Evolutionary conservation across 2,329 filamentous ascomycete genomes (phyloP).

Genomic region (Trichophyton rubrum): DNA sequence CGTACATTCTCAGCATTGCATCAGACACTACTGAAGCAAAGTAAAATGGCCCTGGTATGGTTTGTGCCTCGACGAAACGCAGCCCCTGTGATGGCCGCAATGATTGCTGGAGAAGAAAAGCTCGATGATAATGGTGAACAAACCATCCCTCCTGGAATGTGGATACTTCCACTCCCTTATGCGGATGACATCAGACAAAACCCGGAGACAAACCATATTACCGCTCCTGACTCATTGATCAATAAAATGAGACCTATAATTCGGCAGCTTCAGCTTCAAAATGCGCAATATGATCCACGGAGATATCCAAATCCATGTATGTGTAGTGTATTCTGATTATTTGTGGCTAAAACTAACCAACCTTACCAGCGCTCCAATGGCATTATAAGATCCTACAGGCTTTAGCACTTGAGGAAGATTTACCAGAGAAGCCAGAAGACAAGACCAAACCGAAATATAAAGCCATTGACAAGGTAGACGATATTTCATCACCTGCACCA

Average conservation of each 20-base stretch:
- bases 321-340: slow-evolving; percentile 9
- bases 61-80: slow-evolving; percentile 73
- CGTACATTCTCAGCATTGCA: slow-evolving; percentile 85
- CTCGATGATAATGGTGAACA: slow-evolving; percentile 55
- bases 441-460: slow-evolving; percentile 71
- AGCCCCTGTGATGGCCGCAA: slow-evolving; percentile 63
- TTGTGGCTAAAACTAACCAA: not conserved
- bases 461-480: slow-evolving; percentile 63
- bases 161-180: slow-evolving; percentile 78
- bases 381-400: slow-evolving; percentile 92
- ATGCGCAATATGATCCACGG: slow-evolving; percentile 66
- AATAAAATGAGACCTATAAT: slow-evolving; percentile 73
- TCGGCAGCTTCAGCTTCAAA: slow-evolving; percentile 78
- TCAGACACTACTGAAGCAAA: slow-evolving; percentile 65
- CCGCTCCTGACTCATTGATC: slow-evolving; percentile 57
- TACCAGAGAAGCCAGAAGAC: slow-evolving; percentile 62
- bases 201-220: slow-evolving; percentile 47
- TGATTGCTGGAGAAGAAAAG: slow-evolving; percentile 61
- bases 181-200: slow-evolving; percentile 74
- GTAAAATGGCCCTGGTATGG: slow-evolving; percentile 82
- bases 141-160: slow-evolving; percentile 68
- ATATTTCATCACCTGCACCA: not conserved
- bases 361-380: slow-evolving; percentile 61
- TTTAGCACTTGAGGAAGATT: slow-evolving; percentile 79
- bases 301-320: slow-evolving; percentile 74